Conservation (phyloP, 106 monocot genomes). For the Dioscorea dumetorum region DNA sequence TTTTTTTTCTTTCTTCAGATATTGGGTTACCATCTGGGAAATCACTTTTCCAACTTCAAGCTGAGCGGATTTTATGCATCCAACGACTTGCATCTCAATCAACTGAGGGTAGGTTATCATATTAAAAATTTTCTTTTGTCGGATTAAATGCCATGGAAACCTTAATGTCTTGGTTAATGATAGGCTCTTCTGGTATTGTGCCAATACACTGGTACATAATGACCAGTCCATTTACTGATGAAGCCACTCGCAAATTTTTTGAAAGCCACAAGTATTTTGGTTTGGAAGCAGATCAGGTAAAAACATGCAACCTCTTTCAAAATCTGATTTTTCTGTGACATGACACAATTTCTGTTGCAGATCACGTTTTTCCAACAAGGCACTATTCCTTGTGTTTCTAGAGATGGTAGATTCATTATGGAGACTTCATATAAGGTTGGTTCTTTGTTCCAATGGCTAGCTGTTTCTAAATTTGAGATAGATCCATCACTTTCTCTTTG, state of each 20-base stretch:
- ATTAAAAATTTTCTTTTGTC: background rate
- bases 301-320: background rate
- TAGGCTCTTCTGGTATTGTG: conserved; percentile 32
- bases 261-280: conserved; percentile 93
- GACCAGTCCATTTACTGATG: conserved; percentile 98
- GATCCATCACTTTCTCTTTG: background rate
- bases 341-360: conserved; percentile 32
- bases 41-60: conserved; percentile 96
- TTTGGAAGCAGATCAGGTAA: conserved; percentile 88
- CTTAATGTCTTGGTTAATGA: conserved; percentile 3
- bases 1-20: conserved; percentile 26
- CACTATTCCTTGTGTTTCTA: conserved; percentile 89
- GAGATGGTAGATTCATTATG: conserved; percentile 93
- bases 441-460: background rate
- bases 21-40: conserved; percentile 98
- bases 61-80: conserved; percentile 81
- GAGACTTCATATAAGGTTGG: conserved; percentile 79
- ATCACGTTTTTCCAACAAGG: conserved; percentile 99
- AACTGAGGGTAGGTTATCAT: conserved; percentile 45
- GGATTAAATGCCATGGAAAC: background rate
- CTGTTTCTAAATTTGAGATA: too few species aligned
- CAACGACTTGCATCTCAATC: conserved; percentile 92
- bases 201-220: conserved; percentile 99
- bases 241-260: conserved; percentile 81
- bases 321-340: background rate